Conservation (phyloP, 176 grass and related monocot species). For the Oryza glaberrima region DNA sequence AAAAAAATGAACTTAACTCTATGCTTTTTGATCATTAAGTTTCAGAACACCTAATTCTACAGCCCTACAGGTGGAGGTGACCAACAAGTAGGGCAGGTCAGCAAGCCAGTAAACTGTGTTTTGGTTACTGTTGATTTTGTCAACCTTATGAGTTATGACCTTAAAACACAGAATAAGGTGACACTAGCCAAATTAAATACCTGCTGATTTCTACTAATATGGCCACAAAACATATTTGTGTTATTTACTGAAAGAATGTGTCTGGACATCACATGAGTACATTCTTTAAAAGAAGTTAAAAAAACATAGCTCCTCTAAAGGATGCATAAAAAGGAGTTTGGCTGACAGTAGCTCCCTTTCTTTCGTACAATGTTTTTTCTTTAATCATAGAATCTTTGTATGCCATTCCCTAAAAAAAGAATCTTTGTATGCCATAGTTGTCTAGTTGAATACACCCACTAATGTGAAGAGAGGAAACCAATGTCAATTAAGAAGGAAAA, state of each 20-base stretch:
- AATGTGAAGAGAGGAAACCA: not conserved
- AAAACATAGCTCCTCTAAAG: not conserved
- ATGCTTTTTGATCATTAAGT: not conserved
- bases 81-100: not conserved
- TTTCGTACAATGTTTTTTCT: not conserved
- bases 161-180: not conserved
- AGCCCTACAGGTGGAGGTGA: not conserved
- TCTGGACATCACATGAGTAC: not conserved
- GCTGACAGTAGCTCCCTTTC: not conserved
- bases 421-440: not conserved
- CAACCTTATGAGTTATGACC: not conserved
- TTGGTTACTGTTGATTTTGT: not conserved
- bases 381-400: not conserved
- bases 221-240: not conserved
- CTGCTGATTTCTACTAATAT: not conserved
- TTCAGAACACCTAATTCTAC: not conserved
- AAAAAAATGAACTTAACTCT: not conserved
- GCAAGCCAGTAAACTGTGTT: not conserved
- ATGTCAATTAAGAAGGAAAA: not conserved
- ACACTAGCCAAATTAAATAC: not conserved
- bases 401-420: too few relatives aligned
- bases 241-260: not conserved
- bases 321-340: not conserved
- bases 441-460: slow-evolving; percentile 2
- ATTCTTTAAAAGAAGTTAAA: not conserved